phyloP scores from a whole-genome alignment of 495 filamentous ascomycete species.

The Penicillium malachiteum region DNA sequence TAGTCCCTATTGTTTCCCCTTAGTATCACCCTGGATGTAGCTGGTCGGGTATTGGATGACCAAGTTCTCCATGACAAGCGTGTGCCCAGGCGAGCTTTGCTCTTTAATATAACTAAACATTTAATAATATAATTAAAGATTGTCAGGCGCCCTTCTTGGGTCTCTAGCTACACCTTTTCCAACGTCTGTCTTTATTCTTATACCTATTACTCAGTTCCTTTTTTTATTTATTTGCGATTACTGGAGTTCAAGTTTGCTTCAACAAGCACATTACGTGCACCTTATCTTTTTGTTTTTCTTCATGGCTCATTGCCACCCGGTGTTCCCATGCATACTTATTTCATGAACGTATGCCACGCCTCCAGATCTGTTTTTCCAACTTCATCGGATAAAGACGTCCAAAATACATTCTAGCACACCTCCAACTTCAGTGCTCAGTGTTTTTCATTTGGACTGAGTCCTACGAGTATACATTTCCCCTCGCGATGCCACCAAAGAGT shows the following conservation, averaged over 20 bases:
- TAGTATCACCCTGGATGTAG: conserved; percentile 21
- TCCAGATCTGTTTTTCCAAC: not conserved
- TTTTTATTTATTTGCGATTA: not conserved
- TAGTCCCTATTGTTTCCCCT: conserved; percentile 6
- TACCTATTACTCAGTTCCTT: not conserved
- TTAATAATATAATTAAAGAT: conserved; percentile 18
- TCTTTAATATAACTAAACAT: conserved; percentile 21
- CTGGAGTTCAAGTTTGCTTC: not conserved
- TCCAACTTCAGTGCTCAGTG: not conserved
- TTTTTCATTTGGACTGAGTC: not conserved
- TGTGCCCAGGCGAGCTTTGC: not conserved
- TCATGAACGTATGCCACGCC: conserved; percentile 3
- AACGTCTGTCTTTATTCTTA: conserved; percentile 11
- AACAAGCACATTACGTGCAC: not conserved
- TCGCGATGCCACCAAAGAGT: conserved; percentile 29
- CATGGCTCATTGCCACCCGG: not conserved
- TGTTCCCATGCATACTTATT: not conserved
- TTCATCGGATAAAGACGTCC: not conserved
- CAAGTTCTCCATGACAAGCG: conserved; percentile 7
- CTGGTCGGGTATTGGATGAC: conserved; percentile 21
- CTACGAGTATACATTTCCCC: not conserved
- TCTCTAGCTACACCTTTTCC: not conserved
- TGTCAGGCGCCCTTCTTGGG: conserved; percentile 1
- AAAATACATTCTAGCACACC: not conserved
- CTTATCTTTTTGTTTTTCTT: not conserved